These are phyloP conservation scores for Suillus discolor DNA, from an alignment of 768 basidiomycete species.

Conservation along the genomic window DNA sequence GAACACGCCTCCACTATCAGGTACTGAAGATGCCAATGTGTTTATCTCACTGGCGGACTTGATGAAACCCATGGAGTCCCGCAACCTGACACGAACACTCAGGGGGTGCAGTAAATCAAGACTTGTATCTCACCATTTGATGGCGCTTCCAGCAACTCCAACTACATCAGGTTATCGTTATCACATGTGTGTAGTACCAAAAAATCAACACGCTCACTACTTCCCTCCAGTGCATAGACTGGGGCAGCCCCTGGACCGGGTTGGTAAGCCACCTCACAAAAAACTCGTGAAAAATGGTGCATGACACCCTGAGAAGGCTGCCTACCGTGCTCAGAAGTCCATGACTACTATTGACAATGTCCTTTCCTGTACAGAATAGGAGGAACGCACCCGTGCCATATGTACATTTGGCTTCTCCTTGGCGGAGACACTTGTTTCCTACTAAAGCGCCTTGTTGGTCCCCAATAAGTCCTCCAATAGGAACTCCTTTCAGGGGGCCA, in stretches of 20 bases:
- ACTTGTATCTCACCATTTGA: constrained; percentile 69
- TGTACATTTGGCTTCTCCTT: constrained; percentile 96
- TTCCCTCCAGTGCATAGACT: constrained; percentile 93
- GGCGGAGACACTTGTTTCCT: constrained; percentile 92
- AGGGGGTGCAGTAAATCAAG: not conserved
- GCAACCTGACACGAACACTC: constrained; percentile 53
- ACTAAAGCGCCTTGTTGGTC: constrained; percentile 97
- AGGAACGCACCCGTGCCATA: constrained; percentile 98
- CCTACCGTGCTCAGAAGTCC: constrained; percentile 86
- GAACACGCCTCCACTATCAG: constrained; percentile 86
- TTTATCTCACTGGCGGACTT: constrained; percentile 83
- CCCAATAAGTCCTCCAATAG: constrained; percentile 93
- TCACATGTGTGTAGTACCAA: constrained; percentile 1
- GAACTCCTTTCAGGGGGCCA: constrained; percentile 71
- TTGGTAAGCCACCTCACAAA: constrained; percentile 80
- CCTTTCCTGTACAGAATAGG: constrained; percentile 89
- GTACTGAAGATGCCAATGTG: constrained; percentile 72
- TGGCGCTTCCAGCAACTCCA: constrained; percentile 92
- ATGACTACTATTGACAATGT: constrained; percentile 83
- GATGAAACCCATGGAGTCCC: constrained; percentile 89
- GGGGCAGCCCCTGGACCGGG: constrained; percentile 77
- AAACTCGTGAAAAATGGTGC: constrained; percentile 10
- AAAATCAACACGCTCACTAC: constrained; percentile 57
- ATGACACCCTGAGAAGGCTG: not conserved
- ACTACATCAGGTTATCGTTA: constrained; percentile 44